Evolutionary conservation across 345 rosid genomes (phyloP).

Genomic region (Noccaea bulbosa): DNA sequence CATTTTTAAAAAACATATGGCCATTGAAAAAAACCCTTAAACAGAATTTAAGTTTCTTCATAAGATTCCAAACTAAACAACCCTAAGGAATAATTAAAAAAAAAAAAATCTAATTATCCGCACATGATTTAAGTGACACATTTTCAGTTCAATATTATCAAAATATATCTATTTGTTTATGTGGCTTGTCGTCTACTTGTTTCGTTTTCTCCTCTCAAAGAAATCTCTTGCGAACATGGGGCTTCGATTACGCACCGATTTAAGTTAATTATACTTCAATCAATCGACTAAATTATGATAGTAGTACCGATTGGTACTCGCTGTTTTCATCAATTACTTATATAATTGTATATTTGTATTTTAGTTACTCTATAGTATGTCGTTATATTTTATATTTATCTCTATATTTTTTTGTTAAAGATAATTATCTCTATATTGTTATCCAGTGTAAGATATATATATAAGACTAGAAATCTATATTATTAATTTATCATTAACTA

Average conservation of each 20-base stretch:
- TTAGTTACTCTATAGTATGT: background rate
- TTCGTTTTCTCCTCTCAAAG: conserved; percentile 42
- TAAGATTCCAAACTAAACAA: conserved; percentile 24
- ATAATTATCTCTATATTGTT: background rate
- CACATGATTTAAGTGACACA: conserved; percentile 29
- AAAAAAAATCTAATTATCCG: background rate
- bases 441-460: background rate
- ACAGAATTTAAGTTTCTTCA: conserved; percentile 32
- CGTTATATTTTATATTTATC: no score
- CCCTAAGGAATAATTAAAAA: background rate
- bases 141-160: no score
- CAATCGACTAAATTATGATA: background rate
- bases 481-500: background rate
- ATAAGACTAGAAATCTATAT: background rate
- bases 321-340: background rate
- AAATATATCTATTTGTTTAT: background rate
- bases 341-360: background rate
- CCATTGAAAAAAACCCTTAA: conserved; percentile 25
- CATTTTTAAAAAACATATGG: background rate
- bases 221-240: conserved; percentile 46
- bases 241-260: conserved; percentile 40
- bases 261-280: conserved; percentile 14
- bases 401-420: no score
- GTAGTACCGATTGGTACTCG: background rate
- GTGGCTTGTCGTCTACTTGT: conserved; percentile 44